These are phyloP conservation scores for Helicocarpus griseus DNA, from an alignment of 2,329 filamentous ascomycete species.

Conservation along the genomic window DNA sequence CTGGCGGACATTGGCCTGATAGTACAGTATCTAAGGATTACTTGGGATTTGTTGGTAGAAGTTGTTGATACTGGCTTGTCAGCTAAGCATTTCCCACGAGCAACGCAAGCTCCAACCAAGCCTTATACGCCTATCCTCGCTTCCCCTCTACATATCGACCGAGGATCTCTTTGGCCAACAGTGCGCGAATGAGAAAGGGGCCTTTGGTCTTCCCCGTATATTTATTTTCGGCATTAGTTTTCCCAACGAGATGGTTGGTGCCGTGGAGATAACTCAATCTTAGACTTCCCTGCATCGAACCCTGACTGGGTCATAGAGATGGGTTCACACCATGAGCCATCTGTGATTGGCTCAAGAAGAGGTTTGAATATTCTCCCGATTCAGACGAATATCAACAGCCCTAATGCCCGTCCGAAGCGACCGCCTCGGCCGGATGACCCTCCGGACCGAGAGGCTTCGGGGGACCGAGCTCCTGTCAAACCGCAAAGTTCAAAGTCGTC, in stretches of 20 bases:
- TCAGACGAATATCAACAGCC: slow-evolving; percentile 22
- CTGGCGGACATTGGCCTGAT: neutral
- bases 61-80: neutral
- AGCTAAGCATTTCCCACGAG: neutral
- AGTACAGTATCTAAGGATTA: neutral
- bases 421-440: slow-evolving; percentile 6
- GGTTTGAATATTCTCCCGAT: slow-evolving; percentile 27
- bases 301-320: slow-evolving; percentile 1
- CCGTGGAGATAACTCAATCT: neutral
- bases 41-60: neutral
- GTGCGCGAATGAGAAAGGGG: neutral
- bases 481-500: slow-evolving; percentile 28
- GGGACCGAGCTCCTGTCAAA: slow-evolving; percentile 21
- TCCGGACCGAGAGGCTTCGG: slow-evolving; percentile 18
- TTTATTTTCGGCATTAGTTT: neutral
- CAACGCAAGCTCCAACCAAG: neutral
- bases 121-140: neutral
- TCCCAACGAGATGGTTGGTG: neutral
- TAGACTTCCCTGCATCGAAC: neutral
- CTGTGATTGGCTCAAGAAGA: slow-evolving; percentile 28
- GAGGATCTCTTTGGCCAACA: neutral
- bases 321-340: slow-evolving; percentile 8
- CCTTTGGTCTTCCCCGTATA: neutral
- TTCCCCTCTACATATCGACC: neutral
- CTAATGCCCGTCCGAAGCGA: slow-evolving; percentile 10